These are phyloP conservation scores for Trifolium fragiferum DNA, from an alignment of 306 rosid genomes.

Conservation along the genomic window DNA sequence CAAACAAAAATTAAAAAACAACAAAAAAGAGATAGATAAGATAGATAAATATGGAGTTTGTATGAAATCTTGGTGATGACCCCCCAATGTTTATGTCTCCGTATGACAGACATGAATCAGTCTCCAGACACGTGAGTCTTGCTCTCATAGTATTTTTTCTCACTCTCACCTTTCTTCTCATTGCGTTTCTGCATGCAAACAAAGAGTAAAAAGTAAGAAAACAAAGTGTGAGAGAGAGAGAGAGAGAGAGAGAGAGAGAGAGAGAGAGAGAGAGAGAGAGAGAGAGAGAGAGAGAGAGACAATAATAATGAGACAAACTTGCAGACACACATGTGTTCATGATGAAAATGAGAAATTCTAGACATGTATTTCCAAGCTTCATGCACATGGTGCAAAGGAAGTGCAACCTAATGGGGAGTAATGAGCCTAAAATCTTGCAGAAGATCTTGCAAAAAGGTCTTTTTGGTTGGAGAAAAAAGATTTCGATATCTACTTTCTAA, in stretches of 20 bases:
- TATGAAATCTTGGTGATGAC: constrained; percentile 11
- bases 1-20: constrained; percentile 1
- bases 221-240: not conserved
- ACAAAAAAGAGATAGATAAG: not conserved
- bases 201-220: not conserved
- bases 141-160: constrained; percentile 75
- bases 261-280: constrained; percentile 5
- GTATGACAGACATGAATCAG: constrained; percentile 47
- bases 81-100: constrained; percentile 28
- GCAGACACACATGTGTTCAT: constrained; percentile 5
- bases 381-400: constrained; percentile 24
- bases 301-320: constrained; percentile 1
- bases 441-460: not conserved
- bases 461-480: not conserved
- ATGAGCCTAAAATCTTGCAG: constrained; percentile 1
- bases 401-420: constrained; percentile 3
- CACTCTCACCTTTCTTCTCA: constrained; percentile 85
- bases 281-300: constrained; percentile 2
- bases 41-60: not conserved
- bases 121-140: constrained; percentile 74
- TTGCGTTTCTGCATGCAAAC: constrained; percentile 73
- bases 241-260: constrained; percentile 2
- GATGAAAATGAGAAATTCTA: constrained; percentile 27
- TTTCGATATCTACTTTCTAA: not conserved
- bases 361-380: constrained; percentile 12